Evolutionary conservation across 2,329 filamentous ascomycete genomes (phyloP).

Genomic region (Acrocalymma vagum): DNA sequence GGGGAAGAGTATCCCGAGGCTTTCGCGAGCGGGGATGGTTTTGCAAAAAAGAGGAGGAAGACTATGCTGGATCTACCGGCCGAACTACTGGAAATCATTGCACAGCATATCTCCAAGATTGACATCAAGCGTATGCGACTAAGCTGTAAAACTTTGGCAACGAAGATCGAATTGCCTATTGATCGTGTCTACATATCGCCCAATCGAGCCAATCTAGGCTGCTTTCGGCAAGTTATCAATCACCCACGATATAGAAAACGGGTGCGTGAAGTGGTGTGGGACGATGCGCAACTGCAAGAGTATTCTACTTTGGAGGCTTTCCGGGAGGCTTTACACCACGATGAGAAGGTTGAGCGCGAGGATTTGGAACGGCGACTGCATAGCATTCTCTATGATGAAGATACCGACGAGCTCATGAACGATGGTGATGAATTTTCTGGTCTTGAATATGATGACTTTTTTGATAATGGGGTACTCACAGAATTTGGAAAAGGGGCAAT

Average conservation of each 20-base stretch:
- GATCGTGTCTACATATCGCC: constrained; percentile 52
- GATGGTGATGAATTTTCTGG: constrained; percentile 7
- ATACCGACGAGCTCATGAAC: no score
- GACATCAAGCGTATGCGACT: constrained; percentile 34
- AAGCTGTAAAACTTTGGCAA: constrained; percentile 19
- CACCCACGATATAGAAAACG: constrained; percentile 41
- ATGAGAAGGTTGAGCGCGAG: constrained; percentile 17
- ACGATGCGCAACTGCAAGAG: constrained; percentile 43
- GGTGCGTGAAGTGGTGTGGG: constrained; percentile 53
- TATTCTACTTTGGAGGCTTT: constrained; percentile 22
- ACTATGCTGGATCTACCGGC: constrained; percentile 27
- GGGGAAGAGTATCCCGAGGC: constrained; percentile 34
- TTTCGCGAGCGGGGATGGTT: constrained; percentile 16
- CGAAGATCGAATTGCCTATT: constrained; percentile 35
- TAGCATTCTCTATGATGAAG: no score
- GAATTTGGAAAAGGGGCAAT: constrained; percentile 24
- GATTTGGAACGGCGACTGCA: constrained; percentile 18
- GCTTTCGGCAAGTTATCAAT: constrained; percentile 47
- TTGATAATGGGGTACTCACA: constrained; percentile 19
- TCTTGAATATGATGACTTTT: constrained; percentile 19
- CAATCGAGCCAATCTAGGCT: constrained; percentile 49
- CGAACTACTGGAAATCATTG: constrained; percentile 25
- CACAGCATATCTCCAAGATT: constrained; percentile 19
- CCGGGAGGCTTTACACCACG: constrained; percentile 17
- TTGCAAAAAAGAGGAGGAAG: constrained; percentile 20